Conservation (phyloP, 495 filamentous ascomycete genomes). For the Glonium stellatum region DNA sequence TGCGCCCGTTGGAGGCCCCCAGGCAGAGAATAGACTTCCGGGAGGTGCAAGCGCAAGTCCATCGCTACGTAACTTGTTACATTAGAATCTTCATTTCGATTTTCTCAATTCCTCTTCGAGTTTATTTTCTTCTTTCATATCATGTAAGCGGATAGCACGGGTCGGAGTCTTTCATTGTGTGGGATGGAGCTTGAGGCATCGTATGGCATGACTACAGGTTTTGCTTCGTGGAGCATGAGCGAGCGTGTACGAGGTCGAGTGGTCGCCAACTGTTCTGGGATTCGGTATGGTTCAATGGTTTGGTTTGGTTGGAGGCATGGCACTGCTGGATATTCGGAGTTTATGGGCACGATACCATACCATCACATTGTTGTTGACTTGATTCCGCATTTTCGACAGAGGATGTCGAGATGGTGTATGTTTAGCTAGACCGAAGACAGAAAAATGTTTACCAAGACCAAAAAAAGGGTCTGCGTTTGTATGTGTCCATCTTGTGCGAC, state of each 20-base stretch:
- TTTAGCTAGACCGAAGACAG: background rate
- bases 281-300: constrained; percentile 1
- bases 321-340: constrained; percentile 19
- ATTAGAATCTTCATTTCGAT: constrained; percentile 15
- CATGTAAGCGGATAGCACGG: constrained; percentile 3
- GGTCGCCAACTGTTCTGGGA: background rate
- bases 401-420: background rate
- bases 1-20: constrained; percentile 1
- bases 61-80: constrained; percentile 25
- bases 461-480: too few species aligned
- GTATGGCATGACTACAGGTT: background rate
- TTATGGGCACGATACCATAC: constrained; percentile 21
- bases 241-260: background rate
- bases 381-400: background rate
- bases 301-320: constrained; percentile 2
- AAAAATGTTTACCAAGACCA: background rate
- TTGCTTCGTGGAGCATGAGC: background rate
- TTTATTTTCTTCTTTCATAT: background rate
- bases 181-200: background rate
- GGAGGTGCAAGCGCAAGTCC: constrained; percentile 28
- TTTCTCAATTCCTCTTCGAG: background rate
- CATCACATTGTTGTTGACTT: constrained; percentile 5
- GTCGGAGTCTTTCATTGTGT: background rate
- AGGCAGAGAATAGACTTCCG: constrained; percentile 11
- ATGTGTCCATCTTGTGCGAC: too few species aligned